A percentile compares a stretch with the other conserved stretches of the same genome.
phyloP scores from a whole-genome alignment of 345 rosid species.

The Limnanthes douglasii region DNA sequence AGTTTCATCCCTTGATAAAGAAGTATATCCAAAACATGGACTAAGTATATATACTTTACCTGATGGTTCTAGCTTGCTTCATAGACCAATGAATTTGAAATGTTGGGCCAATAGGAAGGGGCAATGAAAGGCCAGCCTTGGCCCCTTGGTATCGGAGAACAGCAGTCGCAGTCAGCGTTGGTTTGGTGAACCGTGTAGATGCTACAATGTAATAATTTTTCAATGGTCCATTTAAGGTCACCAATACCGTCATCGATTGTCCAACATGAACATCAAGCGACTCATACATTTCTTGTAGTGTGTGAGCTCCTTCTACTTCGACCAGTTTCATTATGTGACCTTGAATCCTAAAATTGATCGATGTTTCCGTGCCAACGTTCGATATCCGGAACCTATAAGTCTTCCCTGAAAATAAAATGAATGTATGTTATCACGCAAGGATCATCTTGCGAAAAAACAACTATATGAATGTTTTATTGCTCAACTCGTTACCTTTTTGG shows the following conservation, averaged over 20 bases:
- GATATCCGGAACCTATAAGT: conserved; percentile 56
- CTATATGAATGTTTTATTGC: conserved; percentile 1
- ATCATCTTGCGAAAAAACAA: background rate
- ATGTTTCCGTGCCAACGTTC: conserved; percentile 55
- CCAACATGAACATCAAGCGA: conserved; percentile 74
- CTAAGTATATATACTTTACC: too few species aligned
- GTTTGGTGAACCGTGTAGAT: conserved; percentile 58
- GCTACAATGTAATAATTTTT: conserved; percentile 63
- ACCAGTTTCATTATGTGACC: conserved; percentile 50
- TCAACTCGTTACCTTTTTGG: conserved; percentile 26
- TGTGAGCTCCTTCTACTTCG: conserved; percentile 89
- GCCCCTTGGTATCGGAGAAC: conserved; percentile 67
- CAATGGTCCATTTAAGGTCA: conserved; percentile 22
- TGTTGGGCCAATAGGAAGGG: conserved; percentile 56
- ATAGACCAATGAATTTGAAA: conserved; percentile 68
- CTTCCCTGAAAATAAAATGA: conserved; percentile 30
- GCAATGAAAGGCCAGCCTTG: conserved; percentile 23
- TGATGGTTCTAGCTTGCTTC: conserved; percentile 85
- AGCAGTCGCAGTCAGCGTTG: conserved; percentile 33
- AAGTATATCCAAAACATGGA: too few species aligned
- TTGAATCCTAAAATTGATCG: conserved; percentile 78
- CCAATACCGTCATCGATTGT: conserved; percentile 49
- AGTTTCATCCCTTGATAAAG: too few species aligned
- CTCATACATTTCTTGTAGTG: conserved; percentile 45
- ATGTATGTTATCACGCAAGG: background rate